phyloP scores from a whole-genome alignment of 768 basidiomycete genomes.

The Tylopilus sp. region DNA sequence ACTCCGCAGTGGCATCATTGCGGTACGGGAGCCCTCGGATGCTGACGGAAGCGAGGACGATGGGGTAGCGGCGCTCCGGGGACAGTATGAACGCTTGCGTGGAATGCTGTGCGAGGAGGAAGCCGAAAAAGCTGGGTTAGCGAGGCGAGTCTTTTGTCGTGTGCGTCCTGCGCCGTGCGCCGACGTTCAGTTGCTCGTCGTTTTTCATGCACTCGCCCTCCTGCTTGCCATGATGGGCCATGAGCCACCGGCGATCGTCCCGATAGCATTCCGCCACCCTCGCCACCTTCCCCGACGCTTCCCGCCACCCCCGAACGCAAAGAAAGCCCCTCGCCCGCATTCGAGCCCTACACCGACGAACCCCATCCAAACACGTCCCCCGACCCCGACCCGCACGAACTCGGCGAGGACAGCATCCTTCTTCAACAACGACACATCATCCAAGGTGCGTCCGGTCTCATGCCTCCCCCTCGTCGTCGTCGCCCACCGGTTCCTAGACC shows the following conservation, averaged over 20 bases:
- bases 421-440: conserved; percentile 78
- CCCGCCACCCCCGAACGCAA: conserved; percentile 26
- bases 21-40: neutral
- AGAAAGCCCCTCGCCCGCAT: conserved; percentile 34
- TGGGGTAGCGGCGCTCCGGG: conserved; percentile 53
- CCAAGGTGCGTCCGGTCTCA: conserved; percentile 49
- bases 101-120: conserved; percentile 65
- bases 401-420: conserved; percentile 43
- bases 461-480: neutral
- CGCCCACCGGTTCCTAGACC: conserved; percentile 49
- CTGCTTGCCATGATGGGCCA: too few species aligned
- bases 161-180: neutral
- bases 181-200: too few species aligned
- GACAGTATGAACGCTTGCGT: conserved; percentile 75
- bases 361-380: too few species aligned
- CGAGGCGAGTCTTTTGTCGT: conserved; percentile 42
- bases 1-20: conserved; percentile 55
- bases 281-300: conserved; percentile 27
- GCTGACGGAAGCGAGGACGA: conserved; percentile 40
- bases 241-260: too few species aligned
- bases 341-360: conserved; percentile 69
- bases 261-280: conserved; percentile 22
- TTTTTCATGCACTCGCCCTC: too few species aligned
- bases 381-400: conserved; percentile 28
- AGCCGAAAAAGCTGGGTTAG: conserved; percentile 44